Evolutionary conservation across 306 rosid species (phyloP).

Genomic region (Inga leiocalycina): DNA sequence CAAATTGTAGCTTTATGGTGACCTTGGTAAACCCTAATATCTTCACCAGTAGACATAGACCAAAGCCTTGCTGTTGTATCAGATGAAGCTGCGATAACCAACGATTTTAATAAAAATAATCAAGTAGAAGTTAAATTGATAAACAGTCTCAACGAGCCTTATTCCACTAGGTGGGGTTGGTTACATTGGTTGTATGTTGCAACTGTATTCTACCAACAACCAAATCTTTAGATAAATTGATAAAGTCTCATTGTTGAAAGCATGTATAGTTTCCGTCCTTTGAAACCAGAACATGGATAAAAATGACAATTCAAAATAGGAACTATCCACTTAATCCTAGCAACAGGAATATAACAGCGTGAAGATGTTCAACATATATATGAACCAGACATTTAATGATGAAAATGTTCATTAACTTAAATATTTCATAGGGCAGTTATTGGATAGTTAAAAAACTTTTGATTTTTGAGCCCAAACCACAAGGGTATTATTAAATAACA

Average conservation of each 20-base stretch:
- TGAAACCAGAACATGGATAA: not conserved
- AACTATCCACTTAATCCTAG: not conserved
- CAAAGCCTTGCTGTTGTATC: slow-evolving; percentile 97
- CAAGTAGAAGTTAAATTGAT: not conserved
- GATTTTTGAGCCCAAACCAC: not conserved
- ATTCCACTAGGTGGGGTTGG: too few relatives aligned
- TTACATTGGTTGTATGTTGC: too few relatives aligned
- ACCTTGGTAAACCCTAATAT: slow-evolving; percentile 83
- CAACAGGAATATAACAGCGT: not conserved
- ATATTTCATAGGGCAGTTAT: not conserved
- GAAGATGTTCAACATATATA: not conserved
- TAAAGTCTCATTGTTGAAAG: not conserved
- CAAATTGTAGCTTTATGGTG: slow-evolving; percentile 96
- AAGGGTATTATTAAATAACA: not conserved
- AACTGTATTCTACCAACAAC: too few relatives aligned
- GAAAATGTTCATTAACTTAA: not conserved
- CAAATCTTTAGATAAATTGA: too few relatives aligned
- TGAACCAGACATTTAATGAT: not conserved
- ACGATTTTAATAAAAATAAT: not conserved
- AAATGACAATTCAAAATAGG: not conserved
- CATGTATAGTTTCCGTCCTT: not conserved
- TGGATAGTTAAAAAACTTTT: not conserved
- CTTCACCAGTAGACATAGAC: slow-evolving; percentile 88
- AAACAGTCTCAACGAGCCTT: not conserved
- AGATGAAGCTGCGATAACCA: slow-evolving; percentile 75